Evolutionary conservation across 164 flowering plant genomes (phyloP).

Genomic region (Magnolia changhungtana): DNA sequence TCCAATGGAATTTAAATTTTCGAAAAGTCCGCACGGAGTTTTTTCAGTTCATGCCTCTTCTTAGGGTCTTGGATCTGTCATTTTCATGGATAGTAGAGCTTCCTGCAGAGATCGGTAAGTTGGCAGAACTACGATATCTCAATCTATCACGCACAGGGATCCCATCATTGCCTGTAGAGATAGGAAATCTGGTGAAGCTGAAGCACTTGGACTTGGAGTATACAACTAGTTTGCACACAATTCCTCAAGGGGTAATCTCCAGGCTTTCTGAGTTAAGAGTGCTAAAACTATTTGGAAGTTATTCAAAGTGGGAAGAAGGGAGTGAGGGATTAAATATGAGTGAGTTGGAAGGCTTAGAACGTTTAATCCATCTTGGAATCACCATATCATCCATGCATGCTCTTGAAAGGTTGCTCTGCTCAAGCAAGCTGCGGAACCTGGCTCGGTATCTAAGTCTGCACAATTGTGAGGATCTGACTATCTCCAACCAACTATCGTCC

Average conservation of each 20-base stretch:
- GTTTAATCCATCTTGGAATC: conserved; percentile 8
- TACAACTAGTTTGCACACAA: neutral
- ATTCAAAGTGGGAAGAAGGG: neutral
- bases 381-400: neutral
- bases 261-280: conserved; percentile 3
- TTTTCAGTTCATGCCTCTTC: too few species aligned
- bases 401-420: neutral
- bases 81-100: too few species aligned
- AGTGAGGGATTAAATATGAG: neutral
- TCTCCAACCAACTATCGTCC: neutral
- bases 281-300: neutral
- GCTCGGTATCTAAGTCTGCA: neutral
- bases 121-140: neutral
- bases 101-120: too few species aligned
- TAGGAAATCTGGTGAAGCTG: conserved; percentile 3
- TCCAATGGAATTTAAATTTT: too few species aligned
- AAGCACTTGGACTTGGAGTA: neutral
- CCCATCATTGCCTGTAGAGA: conserved; percentile 3
- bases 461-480: neutral
- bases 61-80: too few species aligned
- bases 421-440: neutral
- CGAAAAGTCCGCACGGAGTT: too few species aligned
- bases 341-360: conserved; percentile 8
- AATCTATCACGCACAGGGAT: conserved; percentile 7
- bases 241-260: conserved; percentile 4